Evolutionary conservation across 345 rosid genomes (phyloP).

Genomic region (Salix exigua): DNA sequence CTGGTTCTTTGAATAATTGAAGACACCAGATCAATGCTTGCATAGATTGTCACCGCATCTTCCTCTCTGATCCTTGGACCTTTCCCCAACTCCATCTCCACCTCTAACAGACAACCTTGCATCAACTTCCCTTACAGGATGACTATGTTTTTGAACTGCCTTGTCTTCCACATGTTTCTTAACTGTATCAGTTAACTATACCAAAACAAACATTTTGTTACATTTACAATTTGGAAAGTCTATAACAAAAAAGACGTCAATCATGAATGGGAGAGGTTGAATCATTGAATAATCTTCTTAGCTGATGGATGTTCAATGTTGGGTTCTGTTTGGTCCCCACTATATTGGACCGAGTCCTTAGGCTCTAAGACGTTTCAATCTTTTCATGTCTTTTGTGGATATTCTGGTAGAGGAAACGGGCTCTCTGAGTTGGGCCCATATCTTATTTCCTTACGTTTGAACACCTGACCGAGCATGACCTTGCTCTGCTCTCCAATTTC

Average conservation of each 20-base stretch:
- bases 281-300: too few species aligned
- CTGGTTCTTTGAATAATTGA: slow-evolving; percentile 63
- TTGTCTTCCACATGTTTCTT: background rate
- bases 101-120: slow-evolving; percentile 85
- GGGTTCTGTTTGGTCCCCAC: background rate
- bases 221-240: background rate
- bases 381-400: background rate
- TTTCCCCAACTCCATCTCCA: slow-evolving; percentile 87
- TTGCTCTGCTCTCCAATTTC: background rate
- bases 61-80: slow-evolving; percentile 92
- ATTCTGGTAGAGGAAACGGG: background rate
- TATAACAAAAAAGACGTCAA: background rate
- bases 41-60: slow-evolving; percentile 71
- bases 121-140: slow-evolving; percentile 85
- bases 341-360: background rate
- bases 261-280: too few species aligned
- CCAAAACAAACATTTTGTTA: background rate
- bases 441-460: background rate
- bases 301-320: background rate
- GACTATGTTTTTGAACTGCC: slow-evolving; percentile 79
- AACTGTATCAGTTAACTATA: slow-evolving; percentile 66
- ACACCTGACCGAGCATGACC: background rate
- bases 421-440: background rate
- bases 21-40: slow-evolving; percentile 80
- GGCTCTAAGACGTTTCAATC: background rate